Conservation (phyloP, 805 yeast species). For the Saccharomycopsis guyanensis region DNA sequence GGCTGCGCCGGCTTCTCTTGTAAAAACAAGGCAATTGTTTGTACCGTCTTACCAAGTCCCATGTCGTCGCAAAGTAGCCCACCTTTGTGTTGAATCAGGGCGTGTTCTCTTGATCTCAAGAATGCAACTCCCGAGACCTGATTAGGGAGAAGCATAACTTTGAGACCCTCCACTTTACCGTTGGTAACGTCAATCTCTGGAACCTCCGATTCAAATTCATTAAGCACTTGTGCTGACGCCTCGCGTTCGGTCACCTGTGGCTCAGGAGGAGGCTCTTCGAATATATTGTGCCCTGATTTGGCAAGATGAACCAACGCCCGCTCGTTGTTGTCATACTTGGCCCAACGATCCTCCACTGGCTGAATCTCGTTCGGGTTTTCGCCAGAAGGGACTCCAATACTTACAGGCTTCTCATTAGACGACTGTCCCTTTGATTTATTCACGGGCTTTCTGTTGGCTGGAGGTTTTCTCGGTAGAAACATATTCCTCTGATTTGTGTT, state of each 20-base stretch:
- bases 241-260: not conserved
- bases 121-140: conserved; percentile 40
- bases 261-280: not conserved
- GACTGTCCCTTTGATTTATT: no score
- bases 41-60: conserved; percentile 87
- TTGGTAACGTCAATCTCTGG: not conserved
- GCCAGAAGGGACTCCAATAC: conserved; percentile 4
- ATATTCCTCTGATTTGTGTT: no score
- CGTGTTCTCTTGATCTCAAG: conserved; percentile 32
- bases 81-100: conserved; percentile 32
- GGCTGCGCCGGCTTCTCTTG: conserved; percentile 26
- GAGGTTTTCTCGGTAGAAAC: no score
- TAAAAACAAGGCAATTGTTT: conserved; percentile 53
- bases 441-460: no score
- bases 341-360: conserved; percentile 18
- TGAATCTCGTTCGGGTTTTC: conserved; percentile 17
- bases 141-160: conserved; percentile 36
- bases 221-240: not conserved
- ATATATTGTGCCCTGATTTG: not conserved
- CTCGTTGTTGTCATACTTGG: conserved; percentile 1
- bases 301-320: not conserved
- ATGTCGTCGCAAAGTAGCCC: conserved; percentile 79
- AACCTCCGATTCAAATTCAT: not conserved
- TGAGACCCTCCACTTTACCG: conserved; percentile 30
- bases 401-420: no score